Evolutionary conservation across 192 early-diverging fungal species (phyloP).

Genomic region (Lunasporangiospora selenospora): DNA sequence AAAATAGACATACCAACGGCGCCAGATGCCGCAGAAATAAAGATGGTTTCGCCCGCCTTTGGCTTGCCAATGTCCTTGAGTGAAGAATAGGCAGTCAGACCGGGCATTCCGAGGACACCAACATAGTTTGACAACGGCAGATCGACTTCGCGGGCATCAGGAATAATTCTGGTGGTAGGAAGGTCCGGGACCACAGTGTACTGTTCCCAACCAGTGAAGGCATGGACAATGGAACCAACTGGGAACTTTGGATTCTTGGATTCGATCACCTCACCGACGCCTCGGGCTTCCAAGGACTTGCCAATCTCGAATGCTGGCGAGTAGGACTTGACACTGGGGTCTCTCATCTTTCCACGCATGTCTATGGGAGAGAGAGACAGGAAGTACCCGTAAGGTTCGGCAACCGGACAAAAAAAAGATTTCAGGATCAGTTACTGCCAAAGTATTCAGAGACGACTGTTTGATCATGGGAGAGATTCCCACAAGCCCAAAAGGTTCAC

Average conservation of each 20-base stretch:
- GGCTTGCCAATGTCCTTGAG: slow-evolving; percentile 75
- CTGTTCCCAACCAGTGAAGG: slow-evolving; percentile 65
- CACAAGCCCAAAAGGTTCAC: neutral
- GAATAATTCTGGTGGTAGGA: slow-evolving; percentile 44
- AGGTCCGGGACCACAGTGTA: slow-evolving; percentile 56
- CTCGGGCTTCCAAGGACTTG: slow-evolving; percentile 67
- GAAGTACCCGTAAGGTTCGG: no score
- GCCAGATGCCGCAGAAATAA: slow-evolving; percentile 77
- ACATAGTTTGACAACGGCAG: slow-evolving; percentile 67
- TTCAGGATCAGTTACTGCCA: no score
- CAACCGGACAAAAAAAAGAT: no score
- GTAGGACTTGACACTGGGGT: slow-evolving; percentile 31
- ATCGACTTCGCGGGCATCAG: slow-evolving; percentile 45
- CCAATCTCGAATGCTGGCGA: slow-evolving; percentile 54
- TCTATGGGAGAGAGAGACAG: slow-evolving; percentile 29
- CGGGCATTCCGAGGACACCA: slow-evolving; percentile 63
- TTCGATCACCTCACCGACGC: slow-evolving; percentile 74
- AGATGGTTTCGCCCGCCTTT: slow-evolving; percentile 87
- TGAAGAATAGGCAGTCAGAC: slow-evolving; percentile 23
- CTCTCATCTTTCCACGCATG: slow-evolving; percentile 74
- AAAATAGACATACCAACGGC: slow-evolving; percentile 66
- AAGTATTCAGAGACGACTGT: no score
- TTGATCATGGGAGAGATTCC: no score
- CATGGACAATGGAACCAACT: slow-evolving; percentile 71
- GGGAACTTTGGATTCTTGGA: slow-evolving; percentile 66